Base-by-base conservation (phyloP, 306 rosid genomes). In the Begonia peltatifolia region DNA sequence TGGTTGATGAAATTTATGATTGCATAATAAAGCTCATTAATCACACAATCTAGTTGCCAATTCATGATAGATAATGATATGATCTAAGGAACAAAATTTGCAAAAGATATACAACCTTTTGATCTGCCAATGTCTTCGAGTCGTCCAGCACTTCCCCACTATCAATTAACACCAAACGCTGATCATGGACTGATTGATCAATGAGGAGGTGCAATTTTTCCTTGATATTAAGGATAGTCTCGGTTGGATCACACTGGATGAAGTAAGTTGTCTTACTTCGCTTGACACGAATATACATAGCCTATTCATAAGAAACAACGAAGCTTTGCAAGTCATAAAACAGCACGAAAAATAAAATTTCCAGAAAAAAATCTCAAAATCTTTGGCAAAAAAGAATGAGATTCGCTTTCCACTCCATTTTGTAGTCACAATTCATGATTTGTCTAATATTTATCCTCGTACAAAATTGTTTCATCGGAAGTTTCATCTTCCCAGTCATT, bases 221-320 rank as follows among this genome's bases (percentile, higher is more conserved):
- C 75, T 84, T 89, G 60, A 84, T 72, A 58, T 76, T 85, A 60
- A 82, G 71, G 72, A 68, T 59, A 61, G 81, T 80, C 66, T 89
- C 94, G 38, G 89, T 79, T 60, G 95, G 90, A 68, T 89, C 87
- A 65, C 95, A 84, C 73, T 77, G 79, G 71, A 84, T 89, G 74
- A 89, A 89, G 82, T 84, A 84, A 20, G 95, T 84, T 50, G 95
- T 82, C 83, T 84, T 84, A 14, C 20, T 46, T 35, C 83, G 94
- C 72, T 89, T 84, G 62, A 82, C 79, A 25, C 94, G 95, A 60
- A 89, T 82, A 67, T 84, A 89, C 87, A 82, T 89, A 52, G 92
- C 95, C 93, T 74, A 53, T 53, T 63, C 63, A 46, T 46, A 52
- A 23, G 38, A 30, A 30, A 30, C 6, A 30, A 30, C 6, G 38